Evolutionary conservation across 768 basidiomycete genomes (phyloP), one percentile per base, ranked within the genome.

Genomic region (Exidia glandulosa): DNA sequence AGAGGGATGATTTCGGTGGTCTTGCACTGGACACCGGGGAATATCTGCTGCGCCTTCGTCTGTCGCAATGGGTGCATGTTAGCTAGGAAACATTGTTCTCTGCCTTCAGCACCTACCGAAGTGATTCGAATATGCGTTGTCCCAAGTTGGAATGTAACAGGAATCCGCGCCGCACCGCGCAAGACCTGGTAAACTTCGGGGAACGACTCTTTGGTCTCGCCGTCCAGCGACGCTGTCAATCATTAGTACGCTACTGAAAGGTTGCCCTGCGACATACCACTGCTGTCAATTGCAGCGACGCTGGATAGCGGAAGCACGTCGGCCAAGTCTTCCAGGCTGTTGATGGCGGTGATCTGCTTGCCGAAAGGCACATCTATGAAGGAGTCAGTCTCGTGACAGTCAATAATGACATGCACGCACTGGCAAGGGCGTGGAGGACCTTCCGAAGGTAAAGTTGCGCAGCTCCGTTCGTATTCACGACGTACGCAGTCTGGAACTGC

Each of bases 1-100:
- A 94, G 72, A 5, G 83, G 79, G 58, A 94, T 84, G 58, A 95
- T 83, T 66, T 96, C 93, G 1, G 86, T 88, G 2, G 88, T 83
- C 72, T 84, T 83, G 72, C 88, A 88, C 10, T 83, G 79, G 56
- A 91, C 72, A 0, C 76, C 74, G 1, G 86, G 81, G 3, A 85
- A 87, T 48, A 94, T 81, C 7, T 81, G 76, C 64, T 81, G 79
- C n/a, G 89, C 81, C 67, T 86, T 63, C 60, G 64, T 67, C 68
- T 88, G 63, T 82, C 77, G 84, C 88, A 64, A 56, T 32, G 16
- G n/a, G 23, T 33, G 2, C 29, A 56, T 23, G n/a, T n/a, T 47
- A 58, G 41, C 29, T 30, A 27, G 58, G 2, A 37, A 32, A 33
- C 27, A 10, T 12, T 45, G 36, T 25, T n/a, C 14, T 27, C 36